phyloP scores from a whole-genome alignment of 2,329 filamentous ascomycete species.

The Parastagonospora avenae region DNA sequence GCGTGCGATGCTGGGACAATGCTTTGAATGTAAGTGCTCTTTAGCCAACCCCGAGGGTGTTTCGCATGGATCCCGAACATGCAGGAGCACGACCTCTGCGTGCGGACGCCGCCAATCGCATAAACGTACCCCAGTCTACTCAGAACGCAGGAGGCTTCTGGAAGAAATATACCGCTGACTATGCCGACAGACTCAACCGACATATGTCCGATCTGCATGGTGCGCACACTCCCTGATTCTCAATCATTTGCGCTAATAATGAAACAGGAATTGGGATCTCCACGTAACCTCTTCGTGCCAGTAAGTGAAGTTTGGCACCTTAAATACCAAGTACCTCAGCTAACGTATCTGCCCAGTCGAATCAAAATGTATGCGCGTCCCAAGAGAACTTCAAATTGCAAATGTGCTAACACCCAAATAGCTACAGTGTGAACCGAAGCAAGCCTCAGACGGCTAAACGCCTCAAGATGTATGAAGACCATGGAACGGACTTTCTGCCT shows the following conservation, averaged over 20 bases:
- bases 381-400: background rate
- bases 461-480: slow-evolving; percentile 58
- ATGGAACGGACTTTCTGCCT: slow-evolving; percentile 55
- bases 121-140: slow-evolving; percentile 2
- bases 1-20: slow-evolving; percentile 52
- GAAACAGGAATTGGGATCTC: slow-evolving; percentile 67
- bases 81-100: background rate
- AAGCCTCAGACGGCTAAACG: slow-evolving; percentile 56
- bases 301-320: slow-evolving; percentile 16
- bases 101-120: background rate
- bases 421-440: slow-evolving; percentile 67
- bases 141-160: slow-evolving; percentile 1
- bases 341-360: slow-evolving; percentile 38
- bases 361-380: slow-evolving; percentile 43
- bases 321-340: slow-evolving; percentile 1
- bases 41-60: slow-evolving; percentile 20
- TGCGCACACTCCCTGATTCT: slow-evolving; percentile 19
- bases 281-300: slow-evolving; percentile 69
- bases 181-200: slow-evolving; percentile 47
- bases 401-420: slow-evolving; percentile 32
- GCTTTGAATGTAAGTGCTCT: slow-evolving; percentile 46
- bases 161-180: slow-evolving; percentile 13
- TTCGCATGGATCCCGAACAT: background rate
- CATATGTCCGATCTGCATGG: slow-evolving; percentile 51
- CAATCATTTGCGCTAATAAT: slow-evolving; percentile 9